A percentile compares a stretch with the other conserved stretches of the same genome.
phyloP scores from a whole-genome alignment of 306 rosid genomes.

The Pterocarpus macrocarpus region DNA sequence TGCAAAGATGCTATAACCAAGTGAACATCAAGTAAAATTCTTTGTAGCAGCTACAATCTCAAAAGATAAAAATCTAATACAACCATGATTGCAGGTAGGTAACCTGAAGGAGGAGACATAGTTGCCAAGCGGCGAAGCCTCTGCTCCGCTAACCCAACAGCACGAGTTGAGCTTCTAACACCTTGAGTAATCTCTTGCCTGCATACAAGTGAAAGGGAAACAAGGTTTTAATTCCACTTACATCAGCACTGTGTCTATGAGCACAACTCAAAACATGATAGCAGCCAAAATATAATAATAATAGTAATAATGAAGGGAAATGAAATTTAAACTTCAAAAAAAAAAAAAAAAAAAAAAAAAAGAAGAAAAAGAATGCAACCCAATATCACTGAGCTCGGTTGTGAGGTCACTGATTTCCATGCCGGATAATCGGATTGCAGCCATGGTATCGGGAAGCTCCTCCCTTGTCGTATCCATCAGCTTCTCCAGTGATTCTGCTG shows the following conservation, averaged over 20 bases:
- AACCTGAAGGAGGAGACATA: conserved; percentile 76
- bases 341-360: not conserved
- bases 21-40: conserved; percentile 60
- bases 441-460: conserved; percentile 94
- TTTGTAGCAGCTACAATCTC: conserved; percentile 3
- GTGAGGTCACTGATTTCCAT: conserved; percentile 96
- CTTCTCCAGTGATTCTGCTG: conserved; percentile 89
- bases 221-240: not conserved
- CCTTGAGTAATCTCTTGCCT: conserved; percentile 90
- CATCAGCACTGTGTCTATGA: not conserved
- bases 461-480: conserved; percentile 89
- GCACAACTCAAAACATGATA: not conserved
- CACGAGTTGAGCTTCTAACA: conserved; percentile 84
- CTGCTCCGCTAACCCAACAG: conserved; percentile 78
- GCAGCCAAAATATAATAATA: not conserved
- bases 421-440: conserved; percentile 88
- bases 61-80: conserved; percentile 21
- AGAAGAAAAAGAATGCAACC: conserved; percentile 42
- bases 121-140: conserved; percentile 70
- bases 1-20: conserved; percentile 76
- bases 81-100: conserved; percentile 18
- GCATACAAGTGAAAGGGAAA: conserved; percentile 33
- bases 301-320: not conserved
- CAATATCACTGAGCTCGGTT: conserved; percentile 85
- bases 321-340: not conserved